Evolutionary conservation across 2,329 filamentous ascomycete species (phyloP).

Genomic region (Claviceps citrina): DNA sequence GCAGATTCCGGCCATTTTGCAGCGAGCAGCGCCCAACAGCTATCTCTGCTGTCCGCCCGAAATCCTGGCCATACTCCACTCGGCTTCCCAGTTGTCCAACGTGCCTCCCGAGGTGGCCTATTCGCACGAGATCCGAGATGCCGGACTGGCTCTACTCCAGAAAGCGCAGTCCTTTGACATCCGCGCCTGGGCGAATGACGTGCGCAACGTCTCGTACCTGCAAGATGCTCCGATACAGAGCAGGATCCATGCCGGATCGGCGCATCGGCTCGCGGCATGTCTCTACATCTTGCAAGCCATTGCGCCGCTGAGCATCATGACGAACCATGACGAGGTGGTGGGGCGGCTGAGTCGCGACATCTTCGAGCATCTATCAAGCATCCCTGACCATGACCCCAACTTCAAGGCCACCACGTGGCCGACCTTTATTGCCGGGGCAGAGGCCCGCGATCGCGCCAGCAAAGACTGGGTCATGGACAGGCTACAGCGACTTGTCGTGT

Average conservation of each 20-base stretch:
- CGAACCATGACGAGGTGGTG: constrained; percentile 14
- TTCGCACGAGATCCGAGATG: constrained; percentile 15
- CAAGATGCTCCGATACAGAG: constrained; percentile 20
- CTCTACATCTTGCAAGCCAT: constrained; percentile 30
- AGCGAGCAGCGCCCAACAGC: constrained; percentile 26
- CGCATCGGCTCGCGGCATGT: constrained; percentile 28
- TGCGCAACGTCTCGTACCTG: constrained; percentile 19
- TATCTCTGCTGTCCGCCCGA: constrained; percentile 32
- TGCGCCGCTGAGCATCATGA: constrained; percentile 14
- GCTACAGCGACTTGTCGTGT: constrained; percentile 23
- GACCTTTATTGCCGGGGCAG: constrained; percentile 39
- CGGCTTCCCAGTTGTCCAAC: constrained; percentile 26
- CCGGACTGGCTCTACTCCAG: constrained; percentile 20
- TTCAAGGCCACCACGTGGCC: constrained; percentile 44
- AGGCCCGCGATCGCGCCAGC: constrained; percentile 26
- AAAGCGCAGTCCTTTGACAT: constrained; percentile 27
- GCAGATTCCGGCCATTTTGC: constrained; percentile 23
- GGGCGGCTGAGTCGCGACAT: constrained; percentile 28
- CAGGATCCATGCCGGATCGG: constrained; percentile 25
- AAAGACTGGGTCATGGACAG: constrained; percentile 34
- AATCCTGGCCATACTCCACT: constrained; percentile 28
- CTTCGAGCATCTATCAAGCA: constrained; percentile 29
- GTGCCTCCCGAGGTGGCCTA: constrained; percentile 12
- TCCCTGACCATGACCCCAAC: constrained; percentile 33
- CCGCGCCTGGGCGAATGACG: constrained; percentile 23